Base-by-base conservation (phyloP, 2,329 filamentous ascomycete genomes). In the Exophiala spinifera region DNA sequence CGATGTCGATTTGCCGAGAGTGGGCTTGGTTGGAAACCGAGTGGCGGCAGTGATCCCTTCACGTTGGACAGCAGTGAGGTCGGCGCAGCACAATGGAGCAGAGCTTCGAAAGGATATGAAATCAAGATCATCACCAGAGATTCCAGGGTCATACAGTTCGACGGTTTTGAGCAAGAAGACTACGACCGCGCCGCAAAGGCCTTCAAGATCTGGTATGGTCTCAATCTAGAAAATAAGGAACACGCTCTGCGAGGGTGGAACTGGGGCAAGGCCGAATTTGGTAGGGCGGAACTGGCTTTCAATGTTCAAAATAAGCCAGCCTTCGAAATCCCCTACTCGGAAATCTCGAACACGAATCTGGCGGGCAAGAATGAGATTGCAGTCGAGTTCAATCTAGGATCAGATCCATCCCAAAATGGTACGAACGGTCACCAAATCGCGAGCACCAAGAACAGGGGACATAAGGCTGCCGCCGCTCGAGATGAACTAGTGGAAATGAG, bases 401-500 rank as follows among this genome's bases (percentile, higher is more conserved):
- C 81, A 3, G 86, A 89, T 64, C 83, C 83, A 59, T 81, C 85
- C 33, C 87, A 87, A 60, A 87, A 86, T 28, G 85, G 86, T 49
- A 84, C 84, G 25, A 91, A 90, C 68, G 87, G 85, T 49, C 79
- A 85, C 61, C 77, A 90, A 25, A 88, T 87, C 23, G 88, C 88
- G 17, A 67, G 87, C 85, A 65, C 81, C 78, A 64, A 85, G 79
- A 76, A 75, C 53, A 87, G 88, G 65, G 91, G 92, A 59, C 91
- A 89, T 70, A 97, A 96, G 75, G 88, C 91, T 23, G 89, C 88
- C 3, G 91, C 89, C 15, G 91, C 89, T 20, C 84, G 85, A 56
- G 94, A 99, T 67, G 92, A 99, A 74, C 80, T 99, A 44, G 91
- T 96, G 15, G 94, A 99, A 76, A 96, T 99, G 89, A 86, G 94